phyloP scores from a whole-genome alignment of 1,284 basidiomycete genomes.

The Fomes fomentarius region DNA sequence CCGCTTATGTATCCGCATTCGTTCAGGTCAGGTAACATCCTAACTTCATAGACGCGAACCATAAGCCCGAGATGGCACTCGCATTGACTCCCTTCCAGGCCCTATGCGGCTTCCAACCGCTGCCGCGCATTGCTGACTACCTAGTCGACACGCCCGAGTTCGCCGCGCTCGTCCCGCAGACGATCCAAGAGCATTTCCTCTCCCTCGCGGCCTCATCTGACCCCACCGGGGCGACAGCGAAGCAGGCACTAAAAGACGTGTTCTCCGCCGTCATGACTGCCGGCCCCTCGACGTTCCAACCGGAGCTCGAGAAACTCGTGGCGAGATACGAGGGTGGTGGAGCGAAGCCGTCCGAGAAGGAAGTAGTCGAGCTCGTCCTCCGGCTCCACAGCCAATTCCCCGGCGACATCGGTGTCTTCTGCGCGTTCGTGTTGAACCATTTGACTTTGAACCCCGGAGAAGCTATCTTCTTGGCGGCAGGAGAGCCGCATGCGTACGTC shows the following conservation, averaged over 20 bases:
- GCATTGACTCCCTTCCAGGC: slow-evolving; percentile 92
- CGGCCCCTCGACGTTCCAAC: slow-evolving; percentile 50
- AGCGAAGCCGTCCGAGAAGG: slow-evolving; percentile 42
- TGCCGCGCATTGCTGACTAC: slow-evolving; percentile 69
- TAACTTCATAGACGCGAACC: slow-evolving; percentile 74
- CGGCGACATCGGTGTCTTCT: slow-evolving; percentile 93
- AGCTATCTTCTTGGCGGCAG: slow-evolving; percentile 93
- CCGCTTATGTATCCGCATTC: too few relatives aligned
- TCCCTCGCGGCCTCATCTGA: slow-evolving; percentile 43
- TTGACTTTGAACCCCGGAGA: slow-evolving; percentile 82
- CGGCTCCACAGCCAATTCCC: slow-evolving; percentile 85
- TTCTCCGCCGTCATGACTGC: slow-evolving; percentile 88
- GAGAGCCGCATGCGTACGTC: slow-evolving; percentile 97
- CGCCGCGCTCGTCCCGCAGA: slow-evolving; percentile 65
- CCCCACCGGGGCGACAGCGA: slow-evolving; percentile 52
- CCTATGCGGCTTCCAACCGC: slow-evolving; percentile 90
- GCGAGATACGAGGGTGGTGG: slow-evolving; percentile 58
- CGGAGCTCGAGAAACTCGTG: slow-evolving; percentile 63
- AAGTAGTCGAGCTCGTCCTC: slow-evolving; percentile 71
- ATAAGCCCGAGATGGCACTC: slow-evolving; percentile 98
- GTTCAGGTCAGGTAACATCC: background rate
- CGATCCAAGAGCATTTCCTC: slow-evolving; percentile 54
- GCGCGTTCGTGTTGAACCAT: slow-evolving; percentile 91
- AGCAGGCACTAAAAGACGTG: slow-evolving; percentile 69
- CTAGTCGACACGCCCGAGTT: slow-evolving; percentile 82